Evolutionary conservation across 805 yeast genomes (phyloP).

Genomic region (Candida vartiovaarae): DNA sequence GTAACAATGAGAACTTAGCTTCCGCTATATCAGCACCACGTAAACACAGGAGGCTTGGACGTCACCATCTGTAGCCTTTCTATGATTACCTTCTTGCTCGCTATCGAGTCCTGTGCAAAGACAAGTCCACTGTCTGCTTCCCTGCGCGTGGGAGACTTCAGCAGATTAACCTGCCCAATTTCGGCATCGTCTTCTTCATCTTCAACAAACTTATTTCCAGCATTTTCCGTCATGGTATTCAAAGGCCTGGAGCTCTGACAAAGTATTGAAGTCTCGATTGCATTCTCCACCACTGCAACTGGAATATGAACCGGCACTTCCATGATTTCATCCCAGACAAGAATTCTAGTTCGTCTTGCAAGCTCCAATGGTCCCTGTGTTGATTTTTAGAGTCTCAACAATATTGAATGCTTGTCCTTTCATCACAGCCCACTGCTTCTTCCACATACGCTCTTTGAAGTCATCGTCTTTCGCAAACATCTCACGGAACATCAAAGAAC

Average conservation of each 20-base stretch:
- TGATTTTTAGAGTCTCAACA: slow-evolving; percentile 52
- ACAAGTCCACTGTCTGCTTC: slow-evolving; percentile 1
- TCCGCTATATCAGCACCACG: slow-evolving; percentile 44
- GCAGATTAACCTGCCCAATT: too few species aligned
- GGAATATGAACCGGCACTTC: slow-evolving; percentile 44
- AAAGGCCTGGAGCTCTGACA: not conserved
- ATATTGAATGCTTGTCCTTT: slow-evolving; percentile 77
- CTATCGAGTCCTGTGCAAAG: slow-evolving; percentile 15
- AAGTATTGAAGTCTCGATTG: slow-evolving; percentile 31
- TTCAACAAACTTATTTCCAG: not conserved
- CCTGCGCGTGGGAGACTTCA: too few species aligned
- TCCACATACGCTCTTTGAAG: slow-evolving; percentile 61
- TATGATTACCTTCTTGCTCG: slow-evolving; percentile 41
- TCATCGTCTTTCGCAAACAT: slow-evolving; percentile 51
- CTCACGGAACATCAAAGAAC: slow-evolving; percentile 38
- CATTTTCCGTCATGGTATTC: slow-evolving; percentile 4
- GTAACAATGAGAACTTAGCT: not conserved
- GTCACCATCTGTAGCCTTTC: slow-evolving; percentile 52
- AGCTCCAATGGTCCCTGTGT: slow-evolving; percentile 64
- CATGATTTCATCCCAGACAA: slow-evolving; percentile 56
- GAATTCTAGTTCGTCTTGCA: slow-evolving; percentile 47
- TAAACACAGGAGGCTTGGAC: slow-evolving; percentile 55
- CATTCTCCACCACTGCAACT: slow-evolving; percentile 30
- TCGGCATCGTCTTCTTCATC: too few species aligned
- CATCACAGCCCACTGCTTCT: slow-evolving; percentile 58